Conservation (phyloP, 192 early-diverging fungal genomes). For the Coemansia sp. region DNA sequence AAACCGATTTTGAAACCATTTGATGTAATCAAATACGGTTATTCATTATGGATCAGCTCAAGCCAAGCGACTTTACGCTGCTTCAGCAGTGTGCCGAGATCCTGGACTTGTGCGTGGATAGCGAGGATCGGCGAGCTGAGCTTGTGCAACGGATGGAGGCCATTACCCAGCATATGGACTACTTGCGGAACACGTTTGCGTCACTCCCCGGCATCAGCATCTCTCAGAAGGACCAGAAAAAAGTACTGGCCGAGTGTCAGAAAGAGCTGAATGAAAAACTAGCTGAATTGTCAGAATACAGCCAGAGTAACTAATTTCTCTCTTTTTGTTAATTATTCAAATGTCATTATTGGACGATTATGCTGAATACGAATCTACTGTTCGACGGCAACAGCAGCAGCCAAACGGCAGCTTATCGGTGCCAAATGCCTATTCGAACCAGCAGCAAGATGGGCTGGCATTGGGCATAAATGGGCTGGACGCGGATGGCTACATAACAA, state of each 20-base stretch:
- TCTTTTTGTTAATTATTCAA: neutral
- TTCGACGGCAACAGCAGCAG: slow-evolving; percentile 25
- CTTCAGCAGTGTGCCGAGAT: slow-evolving; percentile 46
- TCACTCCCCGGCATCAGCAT: slow-evolving; percentile 48
- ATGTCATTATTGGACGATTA: slow-evolving; percentile 55
- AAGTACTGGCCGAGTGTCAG: slow-evolving; percentile 47
- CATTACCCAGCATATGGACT: slow-evolving; percentile 38
- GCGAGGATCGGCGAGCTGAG: slow-evolving; percentile 40
- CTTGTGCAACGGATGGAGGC: slow-evolving; percentile 43
- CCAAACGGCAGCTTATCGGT: neutral
- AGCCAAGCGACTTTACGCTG: slow-evolving; percentile 49
- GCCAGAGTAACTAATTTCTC: slow-evolving; percentile 11
- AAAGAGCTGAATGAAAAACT: slow-evolving; percentile 28
- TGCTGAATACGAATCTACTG: slow-evolving; percentile 41
- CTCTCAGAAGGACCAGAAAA: slow-evolving; percentile 45
- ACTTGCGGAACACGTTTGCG: slow-evolving; percentile 25
- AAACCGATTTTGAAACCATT: too few relatives aligned
- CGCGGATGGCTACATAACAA: slow-evolving; percentile 43
- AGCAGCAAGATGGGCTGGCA: slow-evolving; percentile 6
- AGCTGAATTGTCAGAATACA: slow-evolving; percentile 27
- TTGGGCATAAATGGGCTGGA: slow-evolving; percentile 10
- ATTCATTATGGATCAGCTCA: slow-evolving; percentile 30
- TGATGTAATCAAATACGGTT: neutral
- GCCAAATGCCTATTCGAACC: neutral
- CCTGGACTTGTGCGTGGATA: slow-evolving; percentile 39